Base-by-base conservation (phyloP, 306 rosid genomes). In the Prunus dulcis region DNA sequence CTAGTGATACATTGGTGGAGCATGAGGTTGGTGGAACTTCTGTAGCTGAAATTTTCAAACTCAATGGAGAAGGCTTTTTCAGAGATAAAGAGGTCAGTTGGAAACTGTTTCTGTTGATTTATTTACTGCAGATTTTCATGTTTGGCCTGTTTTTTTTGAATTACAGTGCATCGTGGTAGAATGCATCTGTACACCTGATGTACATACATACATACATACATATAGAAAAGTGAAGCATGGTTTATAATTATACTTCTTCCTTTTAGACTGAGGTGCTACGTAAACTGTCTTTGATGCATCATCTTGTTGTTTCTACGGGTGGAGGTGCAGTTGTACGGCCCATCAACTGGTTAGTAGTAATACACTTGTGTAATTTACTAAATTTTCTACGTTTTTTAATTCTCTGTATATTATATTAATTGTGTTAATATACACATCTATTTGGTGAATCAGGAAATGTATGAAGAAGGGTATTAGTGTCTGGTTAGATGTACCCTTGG, bases 401-500 rank as follows among this genome's bases (percentile, higher is more conserved):
- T 43, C n/a, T 47, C 17, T 56, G 25, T 7, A 10, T 71, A 2
- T 3, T 28, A 8, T 5, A 28, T 43, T 14, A 13, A 41, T 38
- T 41, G 19, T n/a, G 27, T 63, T 45, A 27, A 63, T 4, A 9
- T 49, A n/a, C 0, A 2, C 74, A 23, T 69, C 70, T 65, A 46
- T 72, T 64, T 69, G 79, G 63, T 67, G 78, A 78, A 43, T 83
- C 86, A 95, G 99, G 97, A 87, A 79, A 79, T 90, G 90, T 78
- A 95, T 95, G 99, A 91, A 86, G 75, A 89, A 84, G 82, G 97
- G 99, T 50, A 71, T 92, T 60, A 92, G 93, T 81, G 87, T 91
- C 76, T 95, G 99, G 97, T 83, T 95, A 73, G 99, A 95, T 67
- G 99, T 95, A 61, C 99, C 99, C 12, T 55, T 92, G 82, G 97